Conservation (phyloP, 1,139 yeast genomes). For the Taiozyma sp. region DNA sequence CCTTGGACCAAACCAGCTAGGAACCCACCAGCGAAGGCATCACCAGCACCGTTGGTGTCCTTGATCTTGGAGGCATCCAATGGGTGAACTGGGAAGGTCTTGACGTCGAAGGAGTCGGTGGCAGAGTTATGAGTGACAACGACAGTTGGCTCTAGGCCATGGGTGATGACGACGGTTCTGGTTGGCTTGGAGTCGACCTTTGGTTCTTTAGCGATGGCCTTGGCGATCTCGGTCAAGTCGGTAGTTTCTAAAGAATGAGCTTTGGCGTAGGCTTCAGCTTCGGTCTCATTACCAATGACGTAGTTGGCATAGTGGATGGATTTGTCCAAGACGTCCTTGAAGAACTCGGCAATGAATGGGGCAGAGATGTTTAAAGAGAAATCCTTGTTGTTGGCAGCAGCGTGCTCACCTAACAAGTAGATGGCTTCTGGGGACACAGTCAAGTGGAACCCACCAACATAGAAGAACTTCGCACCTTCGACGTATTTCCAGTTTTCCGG, state of each 20-base stretch:
- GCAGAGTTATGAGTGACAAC: constrained; percentile 53
- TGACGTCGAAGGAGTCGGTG: constrained; percentile 41
- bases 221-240: constrained; percentile 76
- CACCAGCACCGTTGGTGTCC: constrained; percentile 99
- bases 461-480: constrained; percentile 74
- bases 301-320: constrained; percentile 85
- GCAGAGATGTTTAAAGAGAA: constrained; percentile 89
- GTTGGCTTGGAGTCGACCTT: constrained; percentile 66
- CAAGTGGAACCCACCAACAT: constrained; percentile 97
- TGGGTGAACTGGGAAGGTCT: constrained; percentile 64
- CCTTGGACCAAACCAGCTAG: constrained; percentile 84
- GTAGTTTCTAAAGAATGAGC: constrained; percentile 61
- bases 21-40: constrained; percentile 98
- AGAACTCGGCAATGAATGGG: constrained; percentile 93
- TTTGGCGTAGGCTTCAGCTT: constrained; percentile 93
- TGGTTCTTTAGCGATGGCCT: constrained; percentile 73
- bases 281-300: constrained; percentile 94
- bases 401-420: constrained; percentile 83
- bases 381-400: constrained; percentile 80
- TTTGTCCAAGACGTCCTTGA: constrained; percentile 84
- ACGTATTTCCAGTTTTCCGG: constrained; percentile 91
- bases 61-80: constrained; percentile 63
- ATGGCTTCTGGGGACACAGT: constrained; percentile 98
- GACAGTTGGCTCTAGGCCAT: constrained; percentile 87
- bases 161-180: constrained; percentile 89